Evolutionary conservation across 805 yeast species (phyloP), one percentile per base, ranked within the genome.

Genomic region (Cyberlindnera galapagoensis): DNA sequence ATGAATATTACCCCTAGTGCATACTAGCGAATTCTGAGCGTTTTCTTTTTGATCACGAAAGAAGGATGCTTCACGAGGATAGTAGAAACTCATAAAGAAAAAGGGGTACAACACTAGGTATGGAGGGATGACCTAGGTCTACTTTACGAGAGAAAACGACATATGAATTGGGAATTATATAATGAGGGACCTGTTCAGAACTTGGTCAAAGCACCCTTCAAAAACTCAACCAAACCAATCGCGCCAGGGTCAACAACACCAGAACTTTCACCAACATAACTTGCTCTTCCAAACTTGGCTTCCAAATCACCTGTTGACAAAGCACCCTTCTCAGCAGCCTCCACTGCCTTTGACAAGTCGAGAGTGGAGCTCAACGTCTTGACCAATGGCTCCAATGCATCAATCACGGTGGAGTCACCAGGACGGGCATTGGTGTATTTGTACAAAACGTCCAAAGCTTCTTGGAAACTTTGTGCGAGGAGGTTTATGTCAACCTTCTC

Each of bases 181-280:
- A n/a, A n/a, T n/a, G n/a, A n/a, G n/a, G n/a, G n/a, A n/a, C n/a
- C n/a, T n/a, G 11, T 9, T 25, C 15, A 25, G 16, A 25, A 25
- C 13, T 14, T 12, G 8, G 26, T 28, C 35, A 54, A 51, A 15
- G 59, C 54, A 48, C 67, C 69, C 38, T 60, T 60, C 36, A 65
- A 44, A 49, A 62, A 63, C 36, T 57, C 83, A 21, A 76, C 81
- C 16, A 88, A 62, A 4, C 97, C 97, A 36, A 85, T 74, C 3
- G 97, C 96, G 43, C 97, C 97, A 5, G 97, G 96, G 49, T 88
- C 97, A 2, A 95, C 94, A 19, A 87, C 60, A n/a, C 60, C 56
- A 18, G 48, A 42, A 6, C 67, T 66, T n/a, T 82, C 84, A 17
- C 84, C 86, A 18, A 88, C 96, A 53, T 88, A 90, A 5, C 94